Percentiles rank a stretch among this genome's conserved stretches.
Conservation (phyloP, 306 rosid genomes). For the Prunus persica region DNA sequence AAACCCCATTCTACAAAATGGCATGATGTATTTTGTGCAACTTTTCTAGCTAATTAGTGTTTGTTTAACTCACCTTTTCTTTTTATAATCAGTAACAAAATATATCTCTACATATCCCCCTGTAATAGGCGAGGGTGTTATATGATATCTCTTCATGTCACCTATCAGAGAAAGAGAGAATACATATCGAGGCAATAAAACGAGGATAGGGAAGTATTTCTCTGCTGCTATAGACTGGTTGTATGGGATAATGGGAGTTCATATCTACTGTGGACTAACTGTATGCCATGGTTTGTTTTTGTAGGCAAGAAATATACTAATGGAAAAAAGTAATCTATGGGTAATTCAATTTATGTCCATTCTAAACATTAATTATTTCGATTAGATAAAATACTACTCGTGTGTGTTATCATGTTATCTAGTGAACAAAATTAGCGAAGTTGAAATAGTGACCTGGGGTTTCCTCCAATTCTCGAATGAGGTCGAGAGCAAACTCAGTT, state of each 20-base stretch:
- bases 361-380: background rate
- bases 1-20: background rate
- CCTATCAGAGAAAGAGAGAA: too few relatives aligned
- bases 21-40: too few relatives aligned
- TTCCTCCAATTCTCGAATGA: conserved; percentile 75
- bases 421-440: background rate
- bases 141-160: background rate
- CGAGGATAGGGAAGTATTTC: too few relatives aligned
- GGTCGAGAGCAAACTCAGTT: conserved; percentile 77
- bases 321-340: background rate
- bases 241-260: conserved; percentile 8
- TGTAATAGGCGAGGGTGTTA: conserved; percentile 52
- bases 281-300: background rate
- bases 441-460: conserved; percentile 25
- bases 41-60: background rate
- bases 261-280: conserved; percentile 35
- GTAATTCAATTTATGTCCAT: background rate
- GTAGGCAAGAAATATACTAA: background rate
- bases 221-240: conserved; percentile 24
- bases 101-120: background rate
- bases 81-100: background rate
- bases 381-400: background rate
- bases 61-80: background rate
- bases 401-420: background rate
- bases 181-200: too few relatives aligned